Evolutionary conservation across 1,284 basidiomycete genomes (phyloP).

Genomic region (Paramarasmius palmivorus): DNA sequence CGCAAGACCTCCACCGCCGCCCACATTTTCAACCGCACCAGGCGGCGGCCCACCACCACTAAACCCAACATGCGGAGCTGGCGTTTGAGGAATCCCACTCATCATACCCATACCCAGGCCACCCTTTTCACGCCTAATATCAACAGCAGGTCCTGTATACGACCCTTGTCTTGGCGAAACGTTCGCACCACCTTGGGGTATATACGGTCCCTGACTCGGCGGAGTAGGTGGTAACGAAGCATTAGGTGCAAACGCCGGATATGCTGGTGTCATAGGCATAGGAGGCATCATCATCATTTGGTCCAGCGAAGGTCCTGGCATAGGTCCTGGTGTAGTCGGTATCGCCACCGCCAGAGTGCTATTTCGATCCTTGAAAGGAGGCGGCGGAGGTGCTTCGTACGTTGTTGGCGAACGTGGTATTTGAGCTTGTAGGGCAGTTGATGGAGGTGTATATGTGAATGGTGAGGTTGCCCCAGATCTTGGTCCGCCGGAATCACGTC

Average conservation of each 20-base stretch:
- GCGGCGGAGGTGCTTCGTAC: conserved; percentile 45
- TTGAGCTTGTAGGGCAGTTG: conserved; percentile 20
- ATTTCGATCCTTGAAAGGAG: conserved; percentile 19
- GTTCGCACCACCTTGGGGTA: conserved; percentile 38
- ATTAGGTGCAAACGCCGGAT: conserved; percentile 62
- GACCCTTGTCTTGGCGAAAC: conserved; percentile 16
- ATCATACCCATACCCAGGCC: conserved; percentile 7
- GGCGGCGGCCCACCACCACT: conserved; percentile 20
- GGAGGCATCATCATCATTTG: conserved; percentile 4
- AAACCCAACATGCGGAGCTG: conserved; percentile 46
- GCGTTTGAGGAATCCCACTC: conserved; percentile 47
- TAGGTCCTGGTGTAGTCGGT: conserved; percentile 16
- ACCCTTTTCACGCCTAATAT: conserved; percentile 60
- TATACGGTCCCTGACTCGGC: conserved; percentile 54
- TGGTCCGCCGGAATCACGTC: background rate
- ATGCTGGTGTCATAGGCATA: conserved; percentile 66
- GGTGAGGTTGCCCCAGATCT: background rate
- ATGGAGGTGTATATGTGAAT: conserved; percentile 23
- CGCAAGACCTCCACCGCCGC: background rate
- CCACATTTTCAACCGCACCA: background rate
- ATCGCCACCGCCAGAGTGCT: background rate
- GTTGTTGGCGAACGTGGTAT: conserved; percentile 49
- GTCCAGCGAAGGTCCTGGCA: conserved; percentile 16
- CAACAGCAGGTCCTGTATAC: conserved; percentile 52
- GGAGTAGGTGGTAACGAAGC: conserved; percentile 43